These are phyloP conservation scores for Linderniella brevidens DNA, from an alignment of 257 asterid genomes.

Conservation along the genomic window DNA sequence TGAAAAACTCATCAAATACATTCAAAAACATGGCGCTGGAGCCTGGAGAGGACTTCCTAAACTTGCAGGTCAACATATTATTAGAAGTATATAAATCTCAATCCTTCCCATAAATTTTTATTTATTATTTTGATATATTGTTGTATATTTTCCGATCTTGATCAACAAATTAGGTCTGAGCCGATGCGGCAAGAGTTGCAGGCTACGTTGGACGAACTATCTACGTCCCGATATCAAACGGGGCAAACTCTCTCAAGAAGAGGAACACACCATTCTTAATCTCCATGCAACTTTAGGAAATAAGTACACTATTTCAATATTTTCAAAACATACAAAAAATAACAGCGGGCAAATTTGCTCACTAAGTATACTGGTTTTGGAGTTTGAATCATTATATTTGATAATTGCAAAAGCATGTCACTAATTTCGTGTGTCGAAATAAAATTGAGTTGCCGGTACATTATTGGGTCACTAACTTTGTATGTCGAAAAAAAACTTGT, in stretches of 20 bases:
- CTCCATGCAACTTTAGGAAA: conserved; percentile 67
- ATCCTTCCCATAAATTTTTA: too few species aligned
- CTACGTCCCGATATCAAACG: conserved; percentile 61
- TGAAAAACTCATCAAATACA: conserved; percentile 40
- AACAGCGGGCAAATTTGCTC: too few species aligned
- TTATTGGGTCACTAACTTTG: too few species aligned
- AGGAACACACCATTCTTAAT: conserved; percentile 50
- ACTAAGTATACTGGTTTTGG: too few species aligned
- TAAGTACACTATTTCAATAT: conserved; percentile 18
- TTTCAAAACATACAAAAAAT: too few species aligned
- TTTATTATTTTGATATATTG: too few species aligned
- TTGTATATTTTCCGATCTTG: background rate
- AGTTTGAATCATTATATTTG: too few species aligned
- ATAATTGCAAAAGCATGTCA: too few species aligned
- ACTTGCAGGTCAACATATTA: conserved; percentile 32
- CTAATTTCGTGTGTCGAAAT: too few species aligned
- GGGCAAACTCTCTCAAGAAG: conserved; percentile 61
- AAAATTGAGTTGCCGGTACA: too few species aligned
- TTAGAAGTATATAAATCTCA: background rate
- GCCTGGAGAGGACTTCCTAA: conserved; percentile 92
- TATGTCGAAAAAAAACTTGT: too few species aligned
- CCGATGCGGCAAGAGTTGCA: conserved; percentile 70
- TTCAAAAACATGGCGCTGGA: conserved; percentile 63
- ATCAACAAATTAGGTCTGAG: conserved; percentile 24
- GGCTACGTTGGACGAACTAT: conserved; percentile 69